These are phyloP conservation scores for Suzukiozyma palmioleophila DNA, from an alignment of 1,139 yeast genomes.

Conservation along the genomic window DNA sequence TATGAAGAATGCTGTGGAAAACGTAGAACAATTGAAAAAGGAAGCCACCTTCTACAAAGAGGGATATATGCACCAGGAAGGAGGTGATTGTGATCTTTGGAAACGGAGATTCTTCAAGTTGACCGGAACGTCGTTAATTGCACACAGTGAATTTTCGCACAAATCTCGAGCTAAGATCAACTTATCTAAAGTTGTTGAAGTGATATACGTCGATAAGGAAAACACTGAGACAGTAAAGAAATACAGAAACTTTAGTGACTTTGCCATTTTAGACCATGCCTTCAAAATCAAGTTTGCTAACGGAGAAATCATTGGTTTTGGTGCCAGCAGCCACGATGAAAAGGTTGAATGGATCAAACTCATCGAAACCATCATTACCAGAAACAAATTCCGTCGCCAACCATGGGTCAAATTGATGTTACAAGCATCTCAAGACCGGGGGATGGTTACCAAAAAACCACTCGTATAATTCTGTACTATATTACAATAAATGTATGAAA, in stretches of 20 bases:
- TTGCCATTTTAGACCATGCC: conserved; percentile 56
- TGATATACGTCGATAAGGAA: conserved; percentile 46
- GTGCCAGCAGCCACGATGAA: conserved; percentile 57
- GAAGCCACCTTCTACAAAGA: conserved; percentile 40
- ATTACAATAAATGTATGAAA: not conserved
- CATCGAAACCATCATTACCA: conserved; percentile 49
- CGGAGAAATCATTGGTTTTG: conserved; percentile 67
- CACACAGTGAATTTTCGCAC: conserved; percentile 58
- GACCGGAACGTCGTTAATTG: conserved; percentile 56
- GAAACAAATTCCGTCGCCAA: conserved; percentile 54
- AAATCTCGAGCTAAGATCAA: conserved; percentile 67
- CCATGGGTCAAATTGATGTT: conserved; percentile 66
- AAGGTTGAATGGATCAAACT: conserved; percentile 53
- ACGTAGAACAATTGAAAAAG: conserved; percentile 42
- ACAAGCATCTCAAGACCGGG: conserved; percentile 5
- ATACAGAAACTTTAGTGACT: conserved; percentile 60
- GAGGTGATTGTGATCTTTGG: conserved; percentile 68
- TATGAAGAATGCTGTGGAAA: conserved; percentile 53
- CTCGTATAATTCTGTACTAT: not conserved
- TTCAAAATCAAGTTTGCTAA: conserved; percentile 62
- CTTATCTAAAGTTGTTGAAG: conserved; percentile 54
- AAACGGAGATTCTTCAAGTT: conserved; percentile 61
- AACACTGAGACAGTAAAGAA: conserved; percentile 26
- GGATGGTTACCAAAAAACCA: too few relatives aligned
- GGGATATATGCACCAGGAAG: conserved; percentile 72